Evolutionary conservation across 257 asterid genomes (phyloP), one percentile per base, ranked within the genome.

Genomic region (Penstemon eatonii): DNA sequence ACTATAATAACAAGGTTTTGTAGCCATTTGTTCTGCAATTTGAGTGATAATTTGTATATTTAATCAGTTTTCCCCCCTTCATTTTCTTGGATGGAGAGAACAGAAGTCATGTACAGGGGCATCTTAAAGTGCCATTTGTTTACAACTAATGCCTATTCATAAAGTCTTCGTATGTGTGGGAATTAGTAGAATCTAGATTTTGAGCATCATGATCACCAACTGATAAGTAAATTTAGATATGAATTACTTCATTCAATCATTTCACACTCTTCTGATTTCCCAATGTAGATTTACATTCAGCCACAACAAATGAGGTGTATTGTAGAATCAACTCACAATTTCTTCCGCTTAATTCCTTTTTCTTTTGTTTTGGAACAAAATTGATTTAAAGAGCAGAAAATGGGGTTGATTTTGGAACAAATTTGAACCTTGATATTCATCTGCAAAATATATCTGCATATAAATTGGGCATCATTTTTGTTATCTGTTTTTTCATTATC

Each of bases 341-440:
- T 12, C 4, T 7, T 7, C 4, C 10, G 0, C 54, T 15, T 49
- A 25, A 25, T 49, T 15, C 15, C 15, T 49, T 49, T 49, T 49
- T 15, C 54, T 49, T 11, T 4, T 49, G 18, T 9, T 12, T 4
- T 49, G 15, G 54, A 15, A 49, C 54, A 49, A 49, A 49, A 49
- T 49, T 49, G 18, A 13, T 49, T 49, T 1, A 49, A 49, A 15
- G 54, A 49, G 54, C 18, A 49, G 0, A 49, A 3, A 49, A 10
- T 13, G 54, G 18, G 0, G 43, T 52, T 54, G 55, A 36, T 45
- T 67, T 41, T 44, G 38, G 68, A 56, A 60, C 8, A 25, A 41
- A 58, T n/a, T 39, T 54, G 37, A 52, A 42, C 37, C 52, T 60
- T 69, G 53, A 44, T 36, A 40, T 49, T 44, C 69, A 36, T 55